A percentile compares a stretch with the other conserved stretches of the same genome.
Conservation (phyloP, 441 rosid species). For the Cnidoscolus chayamansa region DNA sequence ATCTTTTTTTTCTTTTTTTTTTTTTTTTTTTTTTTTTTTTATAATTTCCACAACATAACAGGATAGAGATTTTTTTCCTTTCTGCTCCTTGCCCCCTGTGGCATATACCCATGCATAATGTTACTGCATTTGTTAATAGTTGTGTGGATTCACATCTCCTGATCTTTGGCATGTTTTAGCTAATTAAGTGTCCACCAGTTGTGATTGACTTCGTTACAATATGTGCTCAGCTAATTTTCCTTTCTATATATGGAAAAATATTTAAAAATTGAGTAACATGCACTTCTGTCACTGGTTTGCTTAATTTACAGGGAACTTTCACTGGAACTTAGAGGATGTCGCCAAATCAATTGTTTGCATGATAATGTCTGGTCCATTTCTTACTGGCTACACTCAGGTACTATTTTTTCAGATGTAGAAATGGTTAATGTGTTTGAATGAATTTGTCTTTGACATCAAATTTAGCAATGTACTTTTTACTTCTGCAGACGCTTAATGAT, state of each 20-base stretch:
- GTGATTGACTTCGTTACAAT: neutral
- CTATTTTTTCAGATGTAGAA: conserved; percentile 8
- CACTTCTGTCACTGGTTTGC: conserved; percentile 15
- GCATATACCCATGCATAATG: neutral
- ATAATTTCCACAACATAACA: neutral
- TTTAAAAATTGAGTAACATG: neutral
- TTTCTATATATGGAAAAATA: neutral
- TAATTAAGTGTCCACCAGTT: neutral
- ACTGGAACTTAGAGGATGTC: conserved; percentile 89
- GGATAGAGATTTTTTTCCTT: neutral
- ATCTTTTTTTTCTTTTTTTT: neutral
- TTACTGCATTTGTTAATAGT: neutral
- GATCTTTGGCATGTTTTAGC: neutral
- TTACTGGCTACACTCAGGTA: conserved; percentile 96
- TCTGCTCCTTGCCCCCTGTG: neutral
- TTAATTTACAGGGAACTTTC: conserved; percentile 69
- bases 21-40: neutral
- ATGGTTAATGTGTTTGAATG: conserved; percentile 14
- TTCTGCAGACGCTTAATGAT: conserved; percentile 75
- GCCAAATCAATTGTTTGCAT: conserved; percentile 89
- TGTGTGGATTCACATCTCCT: neutral
- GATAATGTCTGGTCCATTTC: conserved; percentile 95
- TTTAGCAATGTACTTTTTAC: conserved; percentile 16
- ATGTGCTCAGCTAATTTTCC: neutral
- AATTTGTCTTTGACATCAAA: conserved; percentile 20